These are phyloP conservation scores for Chaetomium sp. DNA, from an alignment of 2,329 filamentous ascomycete species.

Conservation along the genomic window DNA sequence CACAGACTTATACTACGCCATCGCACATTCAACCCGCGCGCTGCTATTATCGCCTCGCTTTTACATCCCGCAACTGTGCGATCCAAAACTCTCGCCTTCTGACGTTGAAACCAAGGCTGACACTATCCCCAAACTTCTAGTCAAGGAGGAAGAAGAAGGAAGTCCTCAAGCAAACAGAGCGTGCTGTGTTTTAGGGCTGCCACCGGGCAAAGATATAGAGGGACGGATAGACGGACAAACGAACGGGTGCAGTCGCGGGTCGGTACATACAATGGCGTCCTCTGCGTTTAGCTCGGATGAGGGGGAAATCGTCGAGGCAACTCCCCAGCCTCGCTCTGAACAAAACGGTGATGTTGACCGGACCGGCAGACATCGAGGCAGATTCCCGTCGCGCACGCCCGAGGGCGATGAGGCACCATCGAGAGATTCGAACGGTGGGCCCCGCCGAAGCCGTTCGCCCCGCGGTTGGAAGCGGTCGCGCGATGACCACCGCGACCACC, in stretches of 20 bases:
- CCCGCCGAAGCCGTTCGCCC: conserved; percentile 45
- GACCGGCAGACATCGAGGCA: conserved; percentile 71
- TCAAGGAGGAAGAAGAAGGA: neutral
- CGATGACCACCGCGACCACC: conserved; percentile 53
- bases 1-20: neutral
- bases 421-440: conserved; percentile 13
- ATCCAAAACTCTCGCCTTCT: conserved; percentile 12
- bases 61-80: neutral
- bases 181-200: neutral
- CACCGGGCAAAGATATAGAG: neutral
- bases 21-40: neutral
- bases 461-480: conserved; percentile 61
- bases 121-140: conserved; percentile 1
- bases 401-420: conserved; percentile 43
- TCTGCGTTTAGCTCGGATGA: conserved; percentile 64
- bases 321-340: conserved; percentile 70
- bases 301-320: conserved; percentile 88
- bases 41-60: neutral
- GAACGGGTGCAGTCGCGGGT: conserved; percentile 9
- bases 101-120: conserved; percentile 7
- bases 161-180: neutral
- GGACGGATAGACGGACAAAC: neutral
- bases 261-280: conserved; percentile 28
- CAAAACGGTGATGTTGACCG: conserved; percentile 79
- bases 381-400: conserved; percentile 52